Percentiles rank a stretch among this genome's conserved stretches.
phyloP scores from a whole-genome alignment of 345 rosid genomes.

The Dipteronia sinensis region DNA sequence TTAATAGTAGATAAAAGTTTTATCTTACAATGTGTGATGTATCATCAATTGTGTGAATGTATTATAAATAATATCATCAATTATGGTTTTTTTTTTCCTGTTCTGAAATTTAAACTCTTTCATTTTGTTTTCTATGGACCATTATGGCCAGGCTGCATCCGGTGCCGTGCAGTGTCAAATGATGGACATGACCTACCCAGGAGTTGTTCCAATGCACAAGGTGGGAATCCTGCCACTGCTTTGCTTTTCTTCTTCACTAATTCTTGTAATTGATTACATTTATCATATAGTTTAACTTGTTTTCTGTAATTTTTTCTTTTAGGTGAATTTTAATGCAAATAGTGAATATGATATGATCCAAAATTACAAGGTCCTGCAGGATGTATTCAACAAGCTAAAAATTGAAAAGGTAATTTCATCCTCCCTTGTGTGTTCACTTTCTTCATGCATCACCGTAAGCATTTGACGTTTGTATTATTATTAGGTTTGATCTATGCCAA shows the following conservation, averaged over 20 bases:
- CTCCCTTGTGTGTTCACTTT: background rate
- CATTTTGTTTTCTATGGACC: background rate
- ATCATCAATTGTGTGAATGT: constrained; percentile 2
- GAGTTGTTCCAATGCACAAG: constrained; percentile 98
- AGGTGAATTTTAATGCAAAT: constrained; percentile 97
- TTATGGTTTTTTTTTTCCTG: background rate
- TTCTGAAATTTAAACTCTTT: constrained; percentile 7
- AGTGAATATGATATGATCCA: constrained; percentile 97
- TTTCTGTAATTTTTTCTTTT: constrained; percentile 3
- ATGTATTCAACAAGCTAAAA: constrained; percentile 86
- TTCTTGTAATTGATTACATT: constrained; percentile 4
- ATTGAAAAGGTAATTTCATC: constrained; percentile 68
- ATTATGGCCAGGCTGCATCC: constrained; percentile 75
- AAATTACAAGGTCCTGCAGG: constrained; percentile 97
- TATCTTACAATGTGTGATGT: background rate
- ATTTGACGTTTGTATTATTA: background rate
- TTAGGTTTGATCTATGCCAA: background rate
- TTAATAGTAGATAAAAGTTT: background rate
- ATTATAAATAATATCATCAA: background rate
- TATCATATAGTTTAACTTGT: constrained; percentile 1
- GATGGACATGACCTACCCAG: constrained; percentile 95
- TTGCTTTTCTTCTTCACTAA: background rate
- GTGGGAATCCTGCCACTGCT: constrained; percentile 29
- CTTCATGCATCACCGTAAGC: background rate
- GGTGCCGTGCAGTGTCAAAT: constrained; percentile 99